Conservation (phyloP, 192 early-diverging fungal species). For the Entomortierella parvispora region DNA sequence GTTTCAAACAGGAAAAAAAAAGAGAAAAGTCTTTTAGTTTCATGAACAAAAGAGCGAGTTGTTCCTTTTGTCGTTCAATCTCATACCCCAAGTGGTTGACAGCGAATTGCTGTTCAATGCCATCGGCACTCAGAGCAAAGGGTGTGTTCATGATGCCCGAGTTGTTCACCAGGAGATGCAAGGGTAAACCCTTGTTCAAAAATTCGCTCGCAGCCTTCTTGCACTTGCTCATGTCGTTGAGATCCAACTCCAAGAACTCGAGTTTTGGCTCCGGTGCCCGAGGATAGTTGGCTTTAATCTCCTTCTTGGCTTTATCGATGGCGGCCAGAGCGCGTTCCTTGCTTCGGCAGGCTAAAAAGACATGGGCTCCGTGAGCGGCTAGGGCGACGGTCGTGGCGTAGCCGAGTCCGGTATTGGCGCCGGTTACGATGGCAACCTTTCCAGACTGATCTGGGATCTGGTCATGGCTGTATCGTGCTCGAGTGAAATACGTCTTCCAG, state of each 20-base stretch:
- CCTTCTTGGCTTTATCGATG: slow-evolving; percentile 4
- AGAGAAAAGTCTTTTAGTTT: background rate
- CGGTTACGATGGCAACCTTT: slow-evolving; percentile 58
- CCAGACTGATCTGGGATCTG: slow-evolving; percentile 39
- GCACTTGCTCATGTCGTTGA: slow-evolving; percentile 11
- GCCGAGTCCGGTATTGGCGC: slow-evolving; percentile 53
- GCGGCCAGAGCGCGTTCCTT: background rate
- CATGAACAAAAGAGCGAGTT: background rate
- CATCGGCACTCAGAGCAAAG: slow-evolving; percentile 18
- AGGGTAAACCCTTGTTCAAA: slow-evolving; percentile 25
- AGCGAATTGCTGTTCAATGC: slow-evolving; percentile 49
- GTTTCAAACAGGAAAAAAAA: background rate
- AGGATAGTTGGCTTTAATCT: background rate
- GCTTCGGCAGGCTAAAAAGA: slow-evolving; percentile 16
- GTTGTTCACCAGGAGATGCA: slow-evolving; percentile 51
- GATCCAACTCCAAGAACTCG: slow-evolving; percentile 28
- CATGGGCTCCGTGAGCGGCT: slow-evolving; percentile 15
- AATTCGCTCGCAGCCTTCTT: slow-evolving; percentile 33
- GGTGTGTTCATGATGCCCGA: slow-evolving; percentile 1
- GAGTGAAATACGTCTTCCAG: slow-evolving; percentile 5
- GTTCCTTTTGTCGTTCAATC: slow-evolving; percentile 12
- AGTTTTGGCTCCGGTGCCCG: background rate
- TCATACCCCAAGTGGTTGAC: slow-evolving; percentile 55
- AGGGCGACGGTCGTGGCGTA: slow-evolving; percentile 18
- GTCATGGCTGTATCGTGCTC: background rate